These are phyloP conservation scores for Fraxinus baroniana DNA, from an alignment of 305 asterid genomes.

Conservation along the genomic window DNA sequence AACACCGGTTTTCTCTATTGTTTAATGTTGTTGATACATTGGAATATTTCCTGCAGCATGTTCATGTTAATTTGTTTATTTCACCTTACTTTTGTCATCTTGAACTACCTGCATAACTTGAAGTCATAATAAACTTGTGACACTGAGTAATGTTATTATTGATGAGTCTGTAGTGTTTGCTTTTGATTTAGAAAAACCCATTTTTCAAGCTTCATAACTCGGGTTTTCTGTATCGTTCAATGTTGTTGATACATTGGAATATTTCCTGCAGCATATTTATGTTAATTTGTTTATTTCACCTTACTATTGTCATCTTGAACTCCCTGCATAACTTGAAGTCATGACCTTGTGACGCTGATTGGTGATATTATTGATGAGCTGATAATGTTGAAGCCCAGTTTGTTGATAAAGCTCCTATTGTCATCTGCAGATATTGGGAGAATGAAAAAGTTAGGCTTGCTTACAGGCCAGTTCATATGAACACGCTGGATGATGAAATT, in stretches of 20 bases:
- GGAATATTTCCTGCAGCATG: background rate
- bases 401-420: slow-evolving; percentile 9
- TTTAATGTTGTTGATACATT: background rate
- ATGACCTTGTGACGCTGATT: background rate
- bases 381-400: background rate
- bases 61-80: background rate
- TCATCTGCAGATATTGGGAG: slow-evolving; percentile 82
- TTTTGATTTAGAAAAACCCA: background rate
- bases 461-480: slow-evolving; percentile 90
- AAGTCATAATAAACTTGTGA: background rate
- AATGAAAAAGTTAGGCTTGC: slow-evolving; percentile 75
- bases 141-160: background rate
- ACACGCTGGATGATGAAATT: slow-evolving; percentile 85
- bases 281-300: background rate
- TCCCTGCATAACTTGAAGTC: background rate
- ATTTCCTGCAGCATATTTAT: background rate
- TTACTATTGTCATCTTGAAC: background rate
- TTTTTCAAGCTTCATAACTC: background rate
- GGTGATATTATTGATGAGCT: background rate
- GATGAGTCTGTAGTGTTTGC: background rate
- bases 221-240: background rate
- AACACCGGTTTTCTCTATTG: background rate
- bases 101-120: background rate
- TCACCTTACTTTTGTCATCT: background rate
- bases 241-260: background rate